phyloP scores from a whole-genome alignment of 306 rosid genomes.

The Sicyos baderoa region DNA sequence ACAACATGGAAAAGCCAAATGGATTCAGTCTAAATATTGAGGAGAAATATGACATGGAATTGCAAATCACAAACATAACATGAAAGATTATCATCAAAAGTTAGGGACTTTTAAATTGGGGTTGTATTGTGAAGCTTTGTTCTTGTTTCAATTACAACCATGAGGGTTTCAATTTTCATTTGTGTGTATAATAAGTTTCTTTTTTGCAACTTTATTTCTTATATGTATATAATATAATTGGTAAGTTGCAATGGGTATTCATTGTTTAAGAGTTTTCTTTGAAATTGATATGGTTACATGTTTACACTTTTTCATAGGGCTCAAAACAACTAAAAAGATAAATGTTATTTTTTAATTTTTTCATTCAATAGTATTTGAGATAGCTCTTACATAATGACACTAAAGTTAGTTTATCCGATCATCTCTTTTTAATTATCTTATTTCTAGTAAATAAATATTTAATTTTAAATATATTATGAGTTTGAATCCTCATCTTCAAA shows the following conservation, averaged over 20 bases:
- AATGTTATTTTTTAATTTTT: too few species aligned
- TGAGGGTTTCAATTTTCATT: neutral
- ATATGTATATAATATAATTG: neutral
- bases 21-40: conserved; percentile 10
- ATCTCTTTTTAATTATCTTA: too few species aligned
- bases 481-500: too few species aligned
- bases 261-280: neutral
- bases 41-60: conserved; percentile 28
- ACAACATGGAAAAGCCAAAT: neutral
- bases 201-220: neutral
- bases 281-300: neutral
- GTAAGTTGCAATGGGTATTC: neutral
- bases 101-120: neutral
- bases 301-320: neutral
- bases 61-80: conserved; percentile 17
- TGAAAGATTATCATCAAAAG: neutral
- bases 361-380: too few species aligned
- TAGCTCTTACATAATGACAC: too few species aligned
- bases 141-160: neutral
- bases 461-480: too few species aligned
- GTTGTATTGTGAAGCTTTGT: neutral
- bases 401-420: too few species aligned
- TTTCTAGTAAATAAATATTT: too few species aligned
- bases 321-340: too few species aligned
- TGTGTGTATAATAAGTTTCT: neutral